Evolutionary conservation across 352 stramenopile species (phyloP), one percentile per base, ranked within the genome.

Genomic region (Phytophthora vignae): DNA sequence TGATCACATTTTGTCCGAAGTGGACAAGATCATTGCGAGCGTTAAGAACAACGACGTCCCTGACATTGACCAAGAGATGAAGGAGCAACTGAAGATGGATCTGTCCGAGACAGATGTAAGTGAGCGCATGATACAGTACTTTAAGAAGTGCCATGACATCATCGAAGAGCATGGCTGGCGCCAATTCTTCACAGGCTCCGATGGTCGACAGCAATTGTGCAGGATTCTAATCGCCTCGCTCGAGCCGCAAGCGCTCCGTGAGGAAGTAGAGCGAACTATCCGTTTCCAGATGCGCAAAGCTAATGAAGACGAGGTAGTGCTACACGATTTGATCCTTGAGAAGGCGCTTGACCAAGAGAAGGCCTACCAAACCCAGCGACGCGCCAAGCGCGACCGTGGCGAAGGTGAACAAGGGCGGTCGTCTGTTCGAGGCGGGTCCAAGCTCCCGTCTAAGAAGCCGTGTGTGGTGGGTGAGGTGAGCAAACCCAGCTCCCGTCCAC

Each of bases 321-420:
- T 60, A 4, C 55, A 60, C 29, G 33, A 60, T 5, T 14, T 61
- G 8, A n/a, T 40, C 1, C n/a, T 61, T 4, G 22, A 54, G 36
- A 54, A 54, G 12, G 56, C 56, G 14, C 9, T 65, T 0, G 46
- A 58, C 2, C 59, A 58, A 8, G 49, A 58, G 17, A 65, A 52
- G 25, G 11, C 12, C 2, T 58, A 29, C 33, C 48, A 52, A 10
- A 38, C 21, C 4, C 59, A 40, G 10, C 2, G 7, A 17, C 46
- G 19, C 21, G 27, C 9, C 4, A 64, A 64, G 46, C 57, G 57
- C 17, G 42, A 64, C 6, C 57, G 29, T 14, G 48, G 58, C 14
- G 36, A n/a, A n/a, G n/a, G n/a, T n/a, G n/a, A n/a, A n/a, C n/a
- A n/a, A n/a, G n/a, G n/a, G 33, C 2, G 17, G 19, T 5, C 12